Evolutionary conservation across 2,329 filamentous ascomycete species (phyloP).

Genomic region (Epichloe brachyelytri): DNA sequence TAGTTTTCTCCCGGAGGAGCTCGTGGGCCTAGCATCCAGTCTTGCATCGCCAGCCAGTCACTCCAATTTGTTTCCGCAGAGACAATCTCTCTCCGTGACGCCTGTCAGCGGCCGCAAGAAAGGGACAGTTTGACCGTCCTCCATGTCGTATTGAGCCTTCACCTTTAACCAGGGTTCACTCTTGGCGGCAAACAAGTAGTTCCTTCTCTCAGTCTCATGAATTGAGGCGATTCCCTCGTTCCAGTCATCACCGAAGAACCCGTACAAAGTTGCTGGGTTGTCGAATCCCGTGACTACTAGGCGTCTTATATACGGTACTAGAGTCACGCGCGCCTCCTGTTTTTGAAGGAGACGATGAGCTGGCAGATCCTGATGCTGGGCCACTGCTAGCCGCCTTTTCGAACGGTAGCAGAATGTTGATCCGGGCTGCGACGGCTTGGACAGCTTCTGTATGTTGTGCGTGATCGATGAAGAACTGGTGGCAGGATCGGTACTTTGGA

Average conservation of each 20-base stretch:
- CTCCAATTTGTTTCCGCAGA: conserved; percentile 79
- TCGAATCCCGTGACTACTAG: conserved; percentile 89
- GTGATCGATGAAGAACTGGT: conserved; percentile 82
- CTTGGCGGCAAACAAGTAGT: conserved; percentile 92
- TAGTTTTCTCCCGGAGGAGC: conserved; percentile 35
- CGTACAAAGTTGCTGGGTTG: conserved; percentile 71
- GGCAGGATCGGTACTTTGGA: conserved; percentile 78
- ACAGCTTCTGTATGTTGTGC: conserved; percentile 74
- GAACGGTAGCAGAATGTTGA: conserved; percentile 85
- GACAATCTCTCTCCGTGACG: conserved; percentile 68
- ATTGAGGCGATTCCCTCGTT: conserved; percentile 62
- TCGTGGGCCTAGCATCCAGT: conserved; percentile 91
- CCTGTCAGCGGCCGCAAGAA: conserved; percentile 75
- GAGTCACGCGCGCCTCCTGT: conserved; percentile 13
- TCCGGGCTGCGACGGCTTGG: conserved; percentile 75
- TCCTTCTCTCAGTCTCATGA: conserved; percentile 80
- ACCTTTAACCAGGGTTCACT: conserved; percentile 81
- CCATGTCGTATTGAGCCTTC: conserved; percentile 84
- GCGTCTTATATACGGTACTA: conserved; percentile 82
- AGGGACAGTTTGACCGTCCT: conserved; percentile 68
- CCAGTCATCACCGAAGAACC: conserved; percentile 97
- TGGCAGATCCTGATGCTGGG: conserved; percentile 2
- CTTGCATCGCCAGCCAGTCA: conserved; percentile 91
- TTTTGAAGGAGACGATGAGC: neutral
- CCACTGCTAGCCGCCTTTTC: conserved; percentile 42